phyloP scores from a whole-genome alignment of 2,329 filamentous ascomycete genomes.

The Hawksworthiomyces lignivorus region DNA sequence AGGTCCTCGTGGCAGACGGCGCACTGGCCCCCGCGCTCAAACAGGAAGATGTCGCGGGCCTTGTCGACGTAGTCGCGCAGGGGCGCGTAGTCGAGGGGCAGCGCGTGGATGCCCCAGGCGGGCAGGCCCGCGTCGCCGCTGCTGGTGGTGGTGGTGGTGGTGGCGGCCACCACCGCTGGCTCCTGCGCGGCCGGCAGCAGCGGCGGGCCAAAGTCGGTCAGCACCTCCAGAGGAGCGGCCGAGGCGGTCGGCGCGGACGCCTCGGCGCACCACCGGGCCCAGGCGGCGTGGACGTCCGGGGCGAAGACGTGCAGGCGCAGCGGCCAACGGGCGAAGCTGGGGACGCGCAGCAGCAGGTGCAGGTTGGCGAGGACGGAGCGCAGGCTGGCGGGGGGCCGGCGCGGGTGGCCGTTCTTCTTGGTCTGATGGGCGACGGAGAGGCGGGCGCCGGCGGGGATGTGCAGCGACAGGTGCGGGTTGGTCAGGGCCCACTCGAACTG shows the following conservation, averaged over 20 bases:
- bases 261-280: conserved; percentile 52
- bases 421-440: conserved; percentile 43
- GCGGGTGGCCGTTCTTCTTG: conserved; percentile 48
- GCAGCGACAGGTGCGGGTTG: conserved; percentile 72
- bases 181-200: background rate
- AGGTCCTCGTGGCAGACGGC: conserved; percentile 43
- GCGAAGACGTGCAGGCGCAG: conserved; percentile 73
- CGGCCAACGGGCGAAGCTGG: conserved; percentile 78
- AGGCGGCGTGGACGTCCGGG: conserved; percentile 59
- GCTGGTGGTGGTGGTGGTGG: background rate
- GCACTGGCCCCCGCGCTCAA: conserved; percentile 49
- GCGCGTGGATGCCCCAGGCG: conserved; percentile 42
- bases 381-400: conserved; percentile 52
- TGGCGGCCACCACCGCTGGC: conserved; percentile 3
- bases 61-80: conserved; percentile 49
- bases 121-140: no score
- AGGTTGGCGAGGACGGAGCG: conserved; percentile 69
- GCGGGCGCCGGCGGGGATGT: conserved; percentile 61
- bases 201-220: conserved; percentile 44
- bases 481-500: conserved; percentile 97
- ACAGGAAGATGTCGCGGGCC: conserved; percentile 43
- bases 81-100: conserved; percentile 48
- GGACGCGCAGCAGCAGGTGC: conserved; percentile 69
- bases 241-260: conserved; percentile 34
- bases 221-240: conserved; percentile 31